Evolutionary conservation across 495 filamentous ascomycete species (phyloP).

Genomic region (Apodospora peruviana): DNA sequence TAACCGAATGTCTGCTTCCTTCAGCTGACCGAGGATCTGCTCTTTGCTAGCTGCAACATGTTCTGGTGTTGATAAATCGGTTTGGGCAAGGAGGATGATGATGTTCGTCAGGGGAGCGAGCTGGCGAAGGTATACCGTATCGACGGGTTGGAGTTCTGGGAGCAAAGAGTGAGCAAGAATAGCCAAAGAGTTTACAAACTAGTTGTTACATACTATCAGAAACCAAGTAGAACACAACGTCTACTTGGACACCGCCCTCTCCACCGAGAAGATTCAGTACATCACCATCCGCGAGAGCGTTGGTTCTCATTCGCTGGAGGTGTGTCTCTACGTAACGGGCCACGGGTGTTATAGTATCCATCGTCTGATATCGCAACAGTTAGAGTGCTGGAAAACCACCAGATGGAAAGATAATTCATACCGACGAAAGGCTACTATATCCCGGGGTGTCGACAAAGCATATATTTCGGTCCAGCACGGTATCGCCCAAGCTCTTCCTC

Average conservation of each 20-base stretch:
- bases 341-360: slow-evolving; percentile 64
- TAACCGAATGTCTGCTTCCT: slow-evolving; percentile 53
- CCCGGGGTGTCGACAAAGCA: slow-evolving; percentile 92
- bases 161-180: slow-evolving; percentile 3
- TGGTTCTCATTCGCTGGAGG: slow-evolving; percentile 56
- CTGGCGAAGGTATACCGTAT: slow-evolving; percentile 70
- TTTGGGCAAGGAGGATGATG: slow-evolving; percentile 74
- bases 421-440: slow-evolving; percentile 57
- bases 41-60: slow-evolving; percentile 59
- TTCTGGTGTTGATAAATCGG: slow-evolving; percentile 60
- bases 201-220: slow-evolving; percentile 24
- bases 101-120: slow-evolving; percentile 79
- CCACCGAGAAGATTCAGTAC: slow-evolving; percentile 77
- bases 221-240: slow-evolving; percentile 81
- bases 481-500: slow-evolving; percentile 74
- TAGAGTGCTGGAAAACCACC: slow-evolving; percentile 3
- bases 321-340: slow-evolving; percentile 72
- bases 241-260: slow-evolving; percentile 81
- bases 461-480: slow-evolving; percentile 84
- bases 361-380: slow-evolving; percentile 33
- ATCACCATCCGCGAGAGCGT: slow-evolving; percentile 63
- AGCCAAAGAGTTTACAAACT: neutral
- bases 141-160: slow-evolving; percentile 63
- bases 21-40: slow-evolving; percentile 54
- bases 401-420: no score